These are phyloP conservation scores for Microcera coccophila DNA, from an alignment of 2,329 filamentous ascomycete genomes.

Conservation along the genomic window DNA sequence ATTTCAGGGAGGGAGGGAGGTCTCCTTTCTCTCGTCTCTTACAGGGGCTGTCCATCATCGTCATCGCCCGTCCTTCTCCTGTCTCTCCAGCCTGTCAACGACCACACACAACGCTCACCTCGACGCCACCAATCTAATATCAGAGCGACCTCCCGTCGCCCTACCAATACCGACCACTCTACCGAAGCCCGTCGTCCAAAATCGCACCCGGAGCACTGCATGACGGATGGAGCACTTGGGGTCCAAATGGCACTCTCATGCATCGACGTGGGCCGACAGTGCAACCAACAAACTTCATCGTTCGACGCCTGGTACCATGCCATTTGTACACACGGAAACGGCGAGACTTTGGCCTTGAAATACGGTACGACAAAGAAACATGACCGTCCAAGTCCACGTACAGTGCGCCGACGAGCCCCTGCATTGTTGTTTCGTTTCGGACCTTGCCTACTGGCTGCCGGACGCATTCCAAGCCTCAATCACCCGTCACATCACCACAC, in stretches of 20 bases:
- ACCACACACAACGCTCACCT: not conserved
- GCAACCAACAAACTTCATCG: conserved; percentile 12
- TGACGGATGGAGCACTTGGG: conserved; percentile 12
- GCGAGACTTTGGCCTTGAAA: too few species aligned
- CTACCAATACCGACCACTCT: not conserved
- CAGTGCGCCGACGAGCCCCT: too few species aligned
- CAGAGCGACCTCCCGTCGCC: not conserved
- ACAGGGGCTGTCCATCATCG: not conserved
- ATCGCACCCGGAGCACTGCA: conserved; percentile 10
- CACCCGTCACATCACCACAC: conserved; percentile 10
- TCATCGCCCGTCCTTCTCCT: not conserved
- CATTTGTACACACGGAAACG: too few species aligned
- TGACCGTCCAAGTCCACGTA: too few species aligned
- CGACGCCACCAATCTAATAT: conserved; percentile 1
- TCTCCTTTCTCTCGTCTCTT: too few species aligned
- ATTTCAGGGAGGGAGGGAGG: too few species aligned
- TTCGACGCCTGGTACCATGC: conserved; percentile 10
- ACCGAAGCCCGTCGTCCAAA: conserved; percentile 1
- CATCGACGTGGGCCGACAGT: conserved; percentile 24
- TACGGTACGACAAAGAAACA: too few species aligned
- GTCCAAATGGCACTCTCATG: conserved; percentile 13
- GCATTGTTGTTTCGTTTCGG: too few species aligned
- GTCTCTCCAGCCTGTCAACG: not conserved
- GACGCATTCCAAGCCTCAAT: not conserved
- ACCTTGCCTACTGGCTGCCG: too few species aligned